Evolutionary conservation across 1,284 basidiomycete species (phyloP).

Genomic region (Austroboletus niveus): DNA sequence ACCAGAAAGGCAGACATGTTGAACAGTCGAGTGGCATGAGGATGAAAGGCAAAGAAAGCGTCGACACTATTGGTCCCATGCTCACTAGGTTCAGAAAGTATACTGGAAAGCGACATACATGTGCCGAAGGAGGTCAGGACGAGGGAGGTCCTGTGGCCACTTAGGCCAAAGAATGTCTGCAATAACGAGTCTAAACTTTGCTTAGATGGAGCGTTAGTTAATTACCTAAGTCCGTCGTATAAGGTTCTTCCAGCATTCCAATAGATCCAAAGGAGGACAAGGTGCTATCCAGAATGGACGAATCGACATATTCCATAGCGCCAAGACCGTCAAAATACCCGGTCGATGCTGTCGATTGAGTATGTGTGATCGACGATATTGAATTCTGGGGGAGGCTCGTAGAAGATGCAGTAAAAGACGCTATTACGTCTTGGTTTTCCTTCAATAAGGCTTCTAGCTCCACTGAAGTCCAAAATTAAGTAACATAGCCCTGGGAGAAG

Average conservation of each 20-base stretch:
- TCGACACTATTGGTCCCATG: conserved; percentile 49
- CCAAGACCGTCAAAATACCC: neutral
- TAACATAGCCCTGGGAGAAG: neutral
- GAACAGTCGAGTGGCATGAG: conserved; percentile 63
- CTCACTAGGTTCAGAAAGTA: neutral
- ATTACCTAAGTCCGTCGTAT: conserved; percentile 9
- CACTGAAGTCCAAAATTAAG: conserved; percentile 36
- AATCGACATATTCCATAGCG: neutral
- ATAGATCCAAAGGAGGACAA: neutral
- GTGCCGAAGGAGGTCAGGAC: conserved; percentile 57
- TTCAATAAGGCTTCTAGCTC: conserved; percentile 56
- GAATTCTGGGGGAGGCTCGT: conserved; percentile 2
- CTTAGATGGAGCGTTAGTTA: neutral
- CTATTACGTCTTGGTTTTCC: conserved; percentile 33
- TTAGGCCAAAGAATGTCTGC: conserved; percentile 45
- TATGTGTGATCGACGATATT: neutral
- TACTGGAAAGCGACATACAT: conserved; percentile 43
- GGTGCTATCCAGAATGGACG: neutral
- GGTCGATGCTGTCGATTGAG: neutral
- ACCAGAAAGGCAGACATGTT: conserved; percentile 63
- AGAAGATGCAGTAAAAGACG: conserved; percentile 12
- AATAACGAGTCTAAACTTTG: neutral
- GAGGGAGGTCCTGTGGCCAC: conserved; percentile 65
- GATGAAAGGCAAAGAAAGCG: conserved; percentile 70
- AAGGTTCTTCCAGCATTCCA: neutral